These are phyloP conservation scores for Metschnikowia corniflorae DNA, from an alignment of 805 yeast genomes.

Conservation along the genomic window DNA sequence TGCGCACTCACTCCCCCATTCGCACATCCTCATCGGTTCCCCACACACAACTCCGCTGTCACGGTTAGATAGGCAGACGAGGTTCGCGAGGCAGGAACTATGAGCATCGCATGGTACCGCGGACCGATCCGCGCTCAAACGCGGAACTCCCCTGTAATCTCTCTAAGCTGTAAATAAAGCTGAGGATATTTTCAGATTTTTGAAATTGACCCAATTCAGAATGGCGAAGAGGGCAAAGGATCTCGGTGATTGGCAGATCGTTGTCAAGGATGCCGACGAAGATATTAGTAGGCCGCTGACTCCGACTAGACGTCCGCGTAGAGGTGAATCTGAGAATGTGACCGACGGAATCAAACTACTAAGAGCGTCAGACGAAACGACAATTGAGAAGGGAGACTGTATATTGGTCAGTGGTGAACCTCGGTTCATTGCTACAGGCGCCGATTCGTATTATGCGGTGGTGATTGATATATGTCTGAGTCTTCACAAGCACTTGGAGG, in stretches of 20 bases:
- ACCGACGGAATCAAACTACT: conserved; percentile 7
- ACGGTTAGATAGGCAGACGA: too few species aligned
- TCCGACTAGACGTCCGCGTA: conserved; percentile 21
- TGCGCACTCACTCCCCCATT: too few species aligned
- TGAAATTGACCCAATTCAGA: too few species aligned
- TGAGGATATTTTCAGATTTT: too few species aligned
- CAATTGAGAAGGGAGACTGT: conserved; percentile 51
- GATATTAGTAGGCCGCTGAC: conserved; percentile 7
- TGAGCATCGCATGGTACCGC: too few species aligned
- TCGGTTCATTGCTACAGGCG: conserved; percentile 26
- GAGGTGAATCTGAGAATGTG: conserved; percentile 11
- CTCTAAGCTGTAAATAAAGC: too few species aligned
- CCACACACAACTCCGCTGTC: too few species aligned
- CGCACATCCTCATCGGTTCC: too few species aligned
- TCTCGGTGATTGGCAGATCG: conserved; percentile 16
- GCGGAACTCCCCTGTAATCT: too few species aligned
- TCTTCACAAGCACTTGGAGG: conserved; percentile 44
- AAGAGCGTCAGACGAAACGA: conserved; percentile 41
- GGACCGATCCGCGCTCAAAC: too few species aligned
- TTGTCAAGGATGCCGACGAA: conserved; percentile 5
- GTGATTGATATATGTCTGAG: conserved; percentile 53
- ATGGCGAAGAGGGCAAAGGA: conserved; percentile 17
- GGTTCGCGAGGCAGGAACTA: too few species aligned
- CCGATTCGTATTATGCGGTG: conserved; percentile 38
- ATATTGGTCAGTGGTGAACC: conserved; percentile 33